phyloP scores from a whole-genome alignment of 208 protist genomes.

The Trypanosoma brucei region DNA sequence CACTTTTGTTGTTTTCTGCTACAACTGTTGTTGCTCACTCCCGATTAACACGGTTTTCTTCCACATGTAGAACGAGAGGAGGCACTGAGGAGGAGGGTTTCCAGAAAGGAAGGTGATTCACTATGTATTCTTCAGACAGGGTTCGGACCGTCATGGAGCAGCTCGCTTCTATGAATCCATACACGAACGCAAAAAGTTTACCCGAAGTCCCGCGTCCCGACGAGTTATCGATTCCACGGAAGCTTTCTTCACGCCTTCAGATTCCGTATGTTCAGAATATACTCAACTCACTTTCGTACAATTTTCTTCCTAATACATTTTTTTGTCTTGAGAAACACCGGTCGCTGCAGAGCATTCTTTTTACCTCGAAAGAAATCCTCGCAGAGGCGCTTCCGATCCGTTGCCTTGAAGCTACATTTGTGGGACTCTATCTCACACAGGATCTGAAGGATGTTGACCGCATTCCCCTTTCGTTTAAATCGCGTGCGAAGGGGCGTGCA shows the following conservation, averaged over 20 bases:
- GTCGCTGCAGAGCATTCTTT: constrained; percentile 75
- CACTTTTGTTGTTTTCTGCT: not conserved
- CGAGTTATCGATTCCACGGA: constrained; percentile 47
- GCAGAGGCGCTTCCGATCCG: constrained; percentile 85
- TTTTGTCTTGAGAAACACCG: constrained; percentile 89
- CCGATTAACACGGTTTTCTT: too few relatives aligned
- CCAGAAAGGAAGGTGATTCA: too few relatives aligned
- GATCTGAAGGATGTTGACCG: constrained; percentile 66
- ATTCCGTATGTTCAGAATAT: constrained; percentile 67
- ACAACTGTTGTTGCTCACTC: not conserved
- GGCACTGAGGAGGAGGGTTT: too few relatives aligned
- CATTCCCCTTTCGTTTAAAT: constrained; percentile 88
- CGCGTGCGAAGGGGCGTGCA: constrained; percentile 43
- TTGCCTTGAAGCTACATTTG: constrained; percentile 90
- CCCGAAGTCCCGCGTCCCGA: constrained; percentile 65
- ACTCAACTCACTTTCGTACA: constrained; percentile 79
- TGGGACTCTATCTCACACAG: constrained; percentile 79
- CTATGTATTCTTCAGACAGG: constrained; percentile 4
- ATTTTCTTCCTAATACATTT: constrained; percentile 88
- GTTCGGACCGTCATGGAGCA: constrained; percentile 49
- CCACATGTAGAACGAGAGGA: not conserved
- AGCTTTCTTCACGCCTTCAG: constrained; percentile 44
- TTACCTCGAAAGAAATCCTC: constrained; percentile 79
- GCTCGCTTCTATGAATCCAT: constrained; percentile 61
- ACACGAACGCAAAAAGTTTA: constrained; percentile 42